These are phyloP conservation scores for Penicillium nucicola DNA, from an alignment of 495 filamentous ascomycete species.

Conservation along the genomic window DNA sequence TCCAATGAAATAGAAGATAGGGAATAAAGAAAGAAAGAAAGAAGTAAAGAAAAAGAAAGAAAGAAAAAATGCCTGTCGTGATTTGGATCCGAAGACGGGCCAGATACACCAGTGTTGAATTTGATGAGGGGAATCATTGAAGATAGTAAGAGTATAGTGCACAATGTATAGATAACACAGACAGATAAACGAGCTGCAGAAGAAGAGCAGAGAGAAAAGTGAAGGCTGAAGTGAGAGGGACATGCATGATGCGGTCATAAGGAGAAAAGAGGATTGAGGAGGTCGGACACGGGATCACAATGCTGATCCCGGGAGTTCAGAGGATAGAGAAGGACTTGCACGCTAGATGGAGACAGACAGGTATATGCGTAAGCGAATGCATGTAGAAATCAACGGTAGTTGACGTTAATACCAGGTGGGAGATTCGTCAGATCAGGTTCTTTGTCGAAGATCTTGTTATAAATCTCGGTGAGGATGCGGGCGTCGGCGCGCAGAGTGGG, in stretches of 20 bases:
- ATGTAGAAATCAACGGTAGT: neutral
- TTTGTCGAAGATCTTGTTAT: slow-evolving; percentile 47
- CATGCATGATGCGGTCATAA: slow-evolving; percentile 3
- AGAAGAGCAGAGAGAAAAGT: neutral
- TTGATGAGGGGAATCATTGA: neutral
- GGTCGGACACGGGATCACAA: neutral
- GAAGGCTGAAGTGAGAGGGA: neutral
- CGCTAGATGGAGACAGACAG: slow-evolving; percentile 3
- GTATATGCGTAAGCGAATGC: slow-evolving; percentile 7
- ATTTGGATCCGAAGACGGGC: neutral
- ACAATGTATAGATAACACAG: slow-evolving; percentile 7
- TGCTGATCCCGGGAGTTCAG: neutral
- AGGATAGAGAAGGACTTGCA: neutral
- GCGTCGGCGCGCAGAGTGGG: slow-evolving; percentile 65
- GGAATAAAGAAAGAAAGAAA: no score
- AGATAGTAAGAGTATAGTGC: neutral
- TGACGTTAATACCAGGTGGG: slow-evolving; percentile 11
- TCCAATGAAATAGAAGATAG: no score
- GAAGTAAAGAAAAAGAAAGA: no score
- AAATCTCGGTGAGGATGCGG: slow-evolving; percentile 61
- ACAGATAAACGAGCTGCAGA: neutral
- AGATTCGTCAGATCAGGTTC: slow-evolving; percentile 17
- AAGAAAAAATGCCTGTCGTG: neutral
- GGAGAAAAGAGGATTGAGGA: neutral
- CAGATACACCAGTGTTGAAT: neutral